Evolutionary conservation across 176 grass and related monocot species (phyloP).

Genomic region (Phoenix roebelenii): DNA sequence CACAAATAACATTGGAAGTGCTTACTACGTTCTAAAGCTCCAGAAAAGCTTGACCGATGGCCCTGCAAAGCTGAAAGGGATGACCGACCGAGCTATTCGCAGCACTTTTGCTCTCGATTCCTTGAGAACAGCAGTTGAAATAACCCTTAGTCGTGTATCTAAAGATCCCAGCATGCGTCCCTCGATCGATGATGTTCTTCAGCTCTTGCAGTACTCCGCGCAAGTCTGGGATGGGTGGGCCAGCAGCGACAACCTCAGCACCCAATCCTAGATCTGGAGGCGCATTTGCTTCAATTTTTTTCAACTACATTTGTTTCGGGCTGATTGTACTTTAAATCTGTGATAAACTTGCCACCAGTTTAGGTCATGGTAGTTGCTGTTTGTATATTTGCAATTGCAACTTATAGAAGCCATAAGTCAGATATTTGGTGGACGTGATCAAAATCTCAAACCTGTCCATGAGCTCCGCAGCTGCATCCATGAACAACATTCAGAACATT

Average conservation of each 20-base stretch:
- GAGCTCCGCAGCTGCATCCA: too few relatives aligned
- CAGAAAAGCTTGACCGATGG: conserved; percentile 49
- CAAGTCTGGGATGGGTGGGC: conserved; percentile 84
- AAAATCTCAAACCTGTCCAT: too few relatives aligned
- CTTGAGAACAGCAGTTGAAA: conserved; percentile 62
- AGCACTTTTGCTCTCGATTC: conserved; percentile 57
- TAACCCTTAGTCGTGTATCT: conserved; percentile 68
- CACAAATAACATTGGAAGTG: neutral
- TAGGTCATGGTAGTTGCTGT: too few relatives aligned
- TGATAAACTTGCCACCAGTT: too few relatives aligned
- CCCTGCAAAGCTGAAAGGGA: conserved; percentile 21
- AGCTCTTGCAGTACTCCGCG: conserved; percentile 86
- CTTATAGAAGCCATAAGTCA: too few relatives aligned
- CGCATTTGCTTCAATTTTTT: too few relatives aligned
- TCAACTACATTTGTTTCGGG: too few relatives aligned
- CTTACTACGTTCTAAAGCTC: conserved; percentile 21
- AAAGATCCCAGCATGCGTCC: conserved; percentile 61
- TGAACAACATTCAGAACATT: too few relatives aligned
- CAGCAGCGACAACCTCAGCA: neutral
- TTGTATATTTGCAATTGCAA: too few relatives aligned
- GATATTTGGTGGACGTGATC: too few relatives aligned
- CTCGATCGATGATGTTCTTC: conserved; percentile 82
- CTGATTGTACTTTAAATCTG: too few relatives aligned
- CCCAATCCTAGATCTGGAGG: too few relatives aligned
- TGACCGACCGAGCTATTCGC: conserved; percentile 38